phyloP scores from a whole-genome alignment of 1,139 yeast species.

The Protomyces pachydermus region DNA sequence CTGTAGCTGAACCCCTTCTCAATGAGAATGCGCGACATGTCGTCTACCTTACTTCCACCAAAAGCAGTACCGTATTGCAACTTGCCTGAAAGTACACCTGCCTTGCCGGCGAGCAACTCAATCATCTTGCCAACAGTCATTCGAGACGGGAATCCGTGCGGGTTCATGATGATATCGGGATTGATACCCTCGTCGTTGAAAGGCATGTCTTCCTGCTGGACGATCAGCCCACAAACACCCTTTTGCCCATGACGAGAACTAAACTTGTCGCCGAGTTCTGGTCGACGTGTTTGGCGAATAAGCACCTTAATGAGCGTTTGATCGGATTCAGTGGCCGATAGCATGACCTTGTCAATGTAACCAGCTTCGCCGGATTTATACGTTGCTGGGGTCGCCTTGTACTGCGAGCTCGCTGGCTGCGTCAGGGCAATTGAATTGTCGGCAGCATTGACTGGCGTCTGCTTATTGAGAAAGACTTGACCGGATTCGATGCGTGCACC shows the following conservation, averaged over 20 bases:
- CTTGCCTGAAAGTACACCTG: conserved; percentile 89
- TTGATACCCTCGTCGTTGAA: conserved; percentile 83
- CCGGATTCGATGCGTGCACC: conserved; percentile 89
- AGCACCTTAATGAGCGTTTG: conserved; percentile 90
- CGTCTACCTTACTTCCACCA: conserved; percentile 92
- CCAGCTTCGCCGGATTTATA: conserved; percentile 95
- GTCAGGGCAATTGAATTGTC: conserved; percentile 48
- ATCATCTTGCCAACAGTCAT: conserved; percentile 99
- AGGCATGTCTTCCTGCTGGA: conserved; percentile 93
- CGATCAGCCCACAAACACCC: conserved; percentile 98
- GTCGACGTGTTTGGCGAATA: conserved; percentile 92
- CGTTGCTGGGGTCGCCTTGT: conserved; percentile 82
- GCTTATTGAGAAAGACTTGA: conserved; percentile 87
- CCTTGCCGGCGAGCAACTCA: conserved; percentile 92
- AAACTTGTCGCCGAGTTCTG: conserved; percentile 95
- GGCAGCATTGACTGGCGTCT: conserved; percentile 81
- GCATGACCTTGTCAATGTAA: conserved; percentile 94
- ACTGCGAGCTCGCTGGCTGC: conserved; percentile 47
- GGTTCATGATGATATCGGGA: conserved; percentile 97
- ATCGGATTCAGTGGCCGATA: conserved; percentile 91
- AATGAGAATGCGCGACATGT: conserved; percentile 88
- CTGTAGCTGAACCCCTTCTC: conserved; percentile 90
- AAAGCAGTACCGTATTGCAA: conserved; percentile 96
- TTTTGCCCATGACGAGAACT: conserved; percentile 97
- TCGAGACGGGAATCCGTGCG: conserved; percentile 99